These are phyloP conservation scores for Verticillium albo-atrum DNA, from an alignment of 2,329 filamentous ascomycete species.

Conservation along the genomic window DNA sequence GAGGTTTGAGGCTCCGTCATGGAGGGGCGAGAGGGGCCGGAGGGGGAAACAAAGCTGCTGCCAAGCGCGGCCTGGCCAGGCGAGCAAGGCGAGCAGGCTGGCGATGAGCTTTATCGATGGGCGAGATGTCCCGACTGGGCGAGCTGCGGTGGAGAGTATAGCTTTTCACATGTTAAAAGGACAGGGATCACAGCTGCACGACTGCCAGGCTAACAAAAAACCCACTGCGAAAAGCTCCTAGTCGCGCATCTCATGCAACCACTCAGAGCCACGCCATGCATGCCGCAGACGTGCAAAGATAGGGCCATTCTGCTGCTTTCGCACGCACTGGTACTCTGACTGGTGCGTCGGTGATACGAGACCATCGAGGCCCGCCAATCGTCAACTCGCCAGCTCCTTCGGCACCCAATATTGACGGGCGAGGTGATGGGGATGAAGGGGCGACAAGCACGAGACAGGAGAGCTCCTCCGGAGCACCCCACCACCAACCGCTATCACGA, in stretches of 20 bases:
- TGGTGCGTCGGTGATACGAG: not conserved
- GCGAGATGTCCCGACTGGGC: not conserved
- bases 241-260: not conserved
- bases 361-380: not conserved
- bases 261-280: not conserved
- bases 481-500: not conserved
- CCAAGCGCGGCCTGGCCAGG: not conserved
- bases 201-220: not conserved
- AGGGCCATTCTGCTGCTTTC: not conserved
- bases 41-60: not conserved
- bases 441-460: not conserved
- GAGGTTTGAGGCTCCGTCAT: not conserved
- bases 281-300: not conserved
- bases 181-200: not conserved
- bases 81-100: not conserved
- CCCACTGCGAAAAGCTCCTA: not conserved
- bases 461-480: not conserved
- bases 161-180: conserved; percentile 2
- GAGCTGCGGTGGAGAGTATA: not conserved
- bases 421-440: too few relatives aligned
- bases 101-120: not conserved
- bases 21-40: not conserved
- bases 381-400: not conserved
- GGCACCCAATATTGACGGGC: not conserved
- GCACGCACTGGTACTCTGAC: not conserved